These are phyloP conservation scores for Plasmopara viticola DNA, from an alignment of 352 stramenopile species.

Conservation along the genomic window DNA sequence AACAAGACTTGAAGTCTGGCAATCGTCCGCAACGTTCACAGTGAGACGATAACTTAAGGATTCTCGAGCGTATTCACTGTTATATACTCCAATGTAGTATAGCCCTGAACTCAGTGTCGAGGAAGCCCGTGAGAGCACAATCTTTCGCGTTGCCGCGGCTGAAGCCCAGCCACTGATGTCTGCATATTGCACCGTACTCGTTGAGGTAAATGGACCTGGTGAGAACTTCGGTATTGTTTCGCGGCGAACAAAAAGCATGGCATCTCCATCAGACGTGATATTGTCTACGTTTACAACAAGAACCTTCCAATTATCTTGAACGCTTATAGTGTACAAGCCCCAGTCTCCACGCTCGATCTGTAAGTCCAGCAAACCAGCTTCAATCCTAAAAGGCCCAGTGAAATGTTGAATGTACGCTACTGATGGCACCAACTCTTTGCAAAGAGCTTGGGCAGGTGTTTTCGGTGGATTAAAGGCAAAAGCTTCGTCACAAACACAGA, in stretches of 20 bases:
- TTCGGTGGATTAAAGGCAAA: slow-evolving; percentile 48
- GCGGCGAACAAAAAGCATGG: slow-evolving; percentile 70
- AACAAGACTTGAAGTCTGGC: slow-evolving; percentile 17
- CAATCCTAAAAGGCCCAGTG: slow-evolving; percentile 34
- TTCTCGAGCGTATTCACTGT: slow-evolving; percentile 52
- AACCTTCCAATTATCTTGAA: slow-evolving; percentile 57
- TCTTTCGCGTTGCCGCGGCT: slow-evolving; percentile 33
- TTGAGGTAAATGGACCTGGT: slow-evolving; percentile 17
- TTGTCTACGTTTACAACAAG: slow-evolving; percentile 41
- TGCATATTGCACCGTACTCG: slow-evolving; percentile 43
- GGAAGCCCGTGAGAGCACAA: slow-evolving; percentile 46
- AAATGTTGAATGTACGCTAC: slow-evolving; percentile 61
- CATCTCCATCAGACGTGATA: slow-evolving; percentile 37
- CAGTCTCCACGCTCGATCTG: slow-evolving; percentile 42
- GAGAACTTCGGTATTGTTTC: slow-evolving; percentile 43
- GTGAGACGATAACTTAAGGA: slow-evolving; percentile 44
- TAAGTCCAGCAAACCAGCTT: slow-evolving; percentile 32
- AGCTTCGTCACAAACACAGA: slow-evolving; percentile 57
- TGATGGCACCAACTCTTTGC: slow-evolving; percentile 48
- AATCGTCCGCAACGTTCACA: slow-evolving; percentile 48
- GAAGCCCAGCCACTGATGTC: slow-evolving; percentile 46
- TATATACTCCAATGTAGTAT: slow-evolving; percentile 73
- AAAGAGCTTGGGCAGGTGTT: slow-evolving; percentile 39
- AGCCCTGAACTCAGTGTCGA: slow-evolving; percentile 64
- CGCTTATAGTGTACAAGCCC: slow-evolving; percentile 52